Evolutionary conservation across 2,329 filamentous ascomycete genomes (phyloP).

Genomic region (Fusarium dlaminii): DNA sequence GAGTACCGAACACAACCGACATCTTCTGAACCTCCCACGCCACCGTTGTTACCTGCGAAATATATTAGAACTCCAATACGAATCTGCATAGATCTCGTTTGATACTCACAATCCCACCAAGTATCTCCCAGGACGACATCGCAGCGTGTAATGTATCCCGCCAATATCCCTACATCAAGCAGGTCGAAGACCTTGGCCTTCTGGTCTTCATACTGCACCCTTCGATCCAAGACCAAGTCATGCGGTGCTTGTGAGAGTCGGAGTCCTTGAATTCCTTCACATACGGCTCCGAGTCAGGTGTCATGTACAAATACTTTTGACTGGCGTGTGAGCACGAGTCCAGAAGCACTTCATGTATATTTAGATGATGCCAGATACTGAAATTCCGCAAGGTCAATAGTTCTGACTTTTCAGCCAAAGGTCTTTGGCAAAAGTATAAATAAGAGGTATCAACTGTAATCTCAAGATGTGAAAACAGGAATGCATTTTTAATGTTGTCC

Average conservation of each 20-base stretch:
- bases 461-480: too few species aligned
- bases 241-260: neutral
- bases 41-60: neutral
- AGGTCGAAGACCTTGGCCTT: neutral
- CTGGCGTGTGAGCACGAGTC: neutral
- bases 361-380: too few species aligned
- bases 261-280: neutral
- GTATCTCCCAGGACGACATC: neutral
- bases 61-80: neutral
- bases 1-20: neutral
- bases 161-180: neutral
- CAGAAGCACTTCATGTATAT: too few species aligned
- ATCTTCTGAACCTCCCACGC: neutral
- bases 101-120: neutral
- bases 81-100: neutral
- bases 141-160: neutral
- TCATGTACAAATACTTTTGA: neutral
- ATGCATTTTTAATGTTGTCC: too few species aligned
- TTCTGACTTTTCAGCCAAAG: too few species aligned
- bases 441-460: too few species aligned
- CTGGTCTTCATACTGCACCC: neutral
- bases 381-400: too few species aligned
- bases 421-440: too few species aligned
- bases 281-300: neutral
- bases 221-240: neutral